These are phyloP conservation scores for Oenanthe javanica DNA, from an alignment of 140 eudicot genomes.

Conservation along the genomic window DNA sequence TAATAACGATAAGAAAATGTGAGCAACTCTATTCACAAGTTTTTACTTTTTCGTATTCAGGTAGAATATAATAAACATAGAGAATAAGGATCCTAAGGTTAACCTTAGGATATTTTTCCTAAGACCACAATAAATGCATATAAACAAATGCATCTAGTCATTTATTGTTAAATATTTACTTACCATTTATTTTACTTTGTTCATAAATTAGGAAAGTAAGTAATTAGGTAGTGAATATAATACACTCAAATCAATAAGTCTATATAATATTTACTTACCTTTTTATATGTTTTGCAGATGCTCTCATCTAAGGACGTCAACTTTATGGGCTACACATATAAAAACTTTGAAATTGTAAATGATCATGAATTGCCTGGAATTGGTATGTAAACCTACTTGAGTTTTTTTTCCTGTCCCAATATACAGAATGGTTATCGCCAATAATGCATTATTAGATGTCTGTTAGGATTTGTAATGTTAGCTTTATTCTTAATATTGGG, in stretches of 20 bases:
- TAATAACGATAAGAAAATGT: not conserved
- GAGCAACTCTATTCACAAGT: not conserved
- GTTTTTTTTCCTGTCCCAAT: too few species aligned
- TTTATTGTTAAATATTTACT: too few species aligned
- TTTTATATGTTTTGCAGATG: constrained; percentile 52
- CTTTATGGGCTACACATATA: constrained; percentile 94
- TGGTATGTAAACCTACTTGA: constrained; percentile 29
- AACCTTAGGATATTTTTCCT: too few species aligned
- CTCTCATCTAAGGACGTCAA: constrained; percentile 93
- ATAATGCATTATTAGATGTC: not conserved
- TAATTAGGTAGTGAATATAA: too few species aligned
- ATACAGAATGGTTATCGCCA: not conserved
- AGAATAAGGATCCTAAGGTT: too few species aligned
- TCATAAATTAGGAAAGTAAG: too few species aligned
- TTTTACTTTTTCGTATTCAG: not conserved
- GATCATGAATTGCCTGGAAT: constrained; percentile 91
- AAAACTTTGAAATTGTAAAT: constrained; percentile 91
- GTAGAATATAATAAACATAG: too few species aligned
- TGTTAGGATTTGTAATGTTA: not conserved
- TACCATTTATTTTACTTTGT: too few species aligned
- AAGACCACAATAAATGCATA: too few species aligned
- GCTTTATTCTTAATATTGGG: not conserved
- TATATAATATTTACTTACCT: too few species aligned
- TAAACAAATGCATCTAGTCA: too few species aligned
- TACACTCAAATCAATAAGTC: too few species aligned